Evolutionary conservation across 257 asterid genomes (phyloP), one percentile per base, ranked within the genome.

Genomic region (Solanum chaucha): DNA sequence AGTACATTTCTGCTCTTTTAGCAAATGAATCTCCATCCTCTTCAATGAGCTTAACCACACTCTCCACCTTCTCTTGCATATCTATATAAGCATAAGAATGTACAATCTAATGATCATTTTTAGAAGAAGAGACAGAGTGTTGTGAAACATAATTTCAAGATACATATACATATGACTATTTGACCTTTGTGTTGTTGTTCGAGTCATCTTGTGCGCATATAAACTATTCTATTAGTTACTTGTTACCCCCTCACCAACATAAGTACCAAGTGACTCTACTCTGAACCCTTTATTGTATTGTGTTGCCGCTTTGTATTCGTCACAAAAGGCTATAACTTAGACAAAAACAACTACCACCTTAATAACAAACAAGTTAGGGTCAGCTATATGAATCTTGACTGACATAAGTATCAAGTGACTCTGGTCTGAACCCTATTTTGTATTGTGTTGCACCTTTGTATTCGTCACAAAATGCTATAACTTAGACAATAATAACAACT

Each of bases 11-110:
- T 1, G 99, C 99, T 87, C 98, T 90, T 89, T 93, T 93, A 14
- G 96, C 96, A 75, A 97, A 97, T 19, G 99, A 94, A 87, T 97
- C 99, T 5, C 99, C 99, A 30, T 95, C 99, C 26, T 93, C 96
- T 90, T 95, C 93, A 19, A 97, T 93, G 20, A 97, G 93, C 82
- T 88, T 92, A 11, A 97, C 93, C 94, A 93, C 94, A 64, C 86
- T n/a, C 36, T 92, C 94, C n/a, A 94, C 96, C 78, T 93, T 93
- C 72, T 95, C 98, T 87, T 94, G 98, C 98, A 97, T 95, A 88
- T 97, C 99, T 96, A 83, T 92, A 86, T 36, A 70, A 32, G 46
- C 83, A 26, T 71, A 32, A 71, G 44, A 70, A 30, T 30, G 77
- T 70, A 20, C 77, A 14, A 68, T 30, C 40, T 14, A 68, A 17